phyloP scores from a whole-genome alignment of 2,329 filamentous ascomycete species.

The Cadophora luteo-olivacea region DNA sequence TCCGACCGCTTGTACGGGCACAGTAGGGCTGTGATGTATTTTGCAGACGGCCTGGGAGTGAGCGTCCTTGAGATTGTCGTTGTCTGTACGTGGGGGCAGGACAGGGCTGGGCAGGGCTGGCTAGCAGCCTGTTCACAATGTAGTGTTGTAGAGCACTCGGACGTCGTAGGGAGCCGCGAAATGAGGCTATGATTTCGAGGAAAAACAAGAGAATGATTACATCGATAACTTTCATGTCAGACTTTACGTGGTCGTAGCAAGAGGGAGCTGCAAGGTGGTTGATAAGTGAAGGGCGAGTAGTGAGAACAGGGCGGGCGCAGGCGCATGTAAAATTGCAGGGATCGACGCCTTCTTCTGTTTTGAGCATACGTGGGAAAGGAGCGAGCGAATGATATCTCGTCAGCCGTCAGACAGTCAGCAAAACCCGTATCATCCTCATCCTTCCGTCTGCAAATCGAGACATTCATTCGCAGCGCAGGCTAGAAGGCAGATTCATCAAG shows the following conservation, averaged over 20 bases:
- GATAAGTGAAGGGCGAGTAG: background rate
- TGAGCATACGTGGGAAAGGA: background rate
- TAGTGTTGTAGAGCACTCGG: background rate
- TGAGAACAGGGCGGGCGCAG: conserved; percentile 2
- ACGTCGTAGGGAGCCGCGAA: background rate
- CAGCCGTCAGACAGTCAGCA: conserved; percentile 14
- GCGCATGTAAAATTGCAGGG: conserved; percentile 10
- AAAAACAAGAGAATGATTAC: background rate
- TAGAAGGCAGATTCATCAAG: background rate
- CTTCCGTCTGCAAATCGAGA: background rate
- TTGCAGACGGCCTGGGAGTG: conserved; percentile 10
- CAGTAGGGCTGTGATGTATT: conserved; percentile 4
- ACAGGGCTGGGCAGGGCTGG: background rate
- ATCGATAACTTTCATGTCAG: background rate
- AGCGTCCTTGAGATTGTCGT: background rate
- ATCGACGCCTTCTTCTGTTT: conserved; percentile 15
- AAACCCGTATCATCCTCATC: conserved; percentile 2
- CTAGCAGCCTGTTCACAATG: background rate
- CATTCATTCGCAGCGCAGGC: background rate
- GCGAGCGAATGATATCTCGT: conserved; percentile 1
- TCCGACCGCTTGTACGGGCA: conserved; percentile 20
- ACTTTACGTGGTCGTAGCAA: background rate
- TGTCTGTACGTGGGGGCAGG: background rate
- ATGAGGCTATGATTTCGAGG: background rate
- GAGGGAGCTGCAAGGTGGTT: background rate